Evolutionary conservation across 2,329 filamentous ascomycete genomes (phyloP).

Genomic region (Sporothrix luriei): DNA sequence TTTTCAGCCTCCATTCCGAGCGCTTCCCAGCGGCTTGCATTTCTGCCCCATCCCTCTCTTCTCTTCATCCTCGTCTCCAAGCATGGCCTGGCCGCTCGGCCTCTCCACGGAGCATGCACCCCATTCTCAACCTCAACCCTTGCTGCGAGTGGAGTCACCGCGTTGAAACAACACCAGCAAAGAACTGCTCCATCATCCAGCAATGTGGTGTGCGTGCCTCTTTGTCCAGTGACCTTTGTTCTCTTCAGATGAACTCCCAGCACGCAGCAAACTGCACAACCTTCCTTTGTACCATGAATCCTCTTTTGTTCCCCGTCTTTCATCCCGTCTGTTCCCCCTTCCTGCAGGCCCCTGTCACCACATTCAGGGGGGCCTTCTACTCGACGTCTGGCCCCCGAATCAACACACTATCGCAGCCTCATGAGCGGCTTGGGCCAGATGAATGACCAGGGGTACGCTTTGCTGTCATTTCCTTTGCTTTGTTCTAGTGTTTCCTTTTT

Average conservation of each 20-base stretch:
- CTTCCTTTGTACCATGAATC: not conserved
- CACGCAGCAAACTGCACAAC: not conserved
- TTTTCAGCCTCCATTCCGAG: not conserved
- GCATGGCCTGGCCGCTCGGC: conserved; percentile 17
- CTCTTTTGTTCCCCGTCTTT: not conserved
- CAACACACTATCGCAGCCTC: conserved; percentile 21
- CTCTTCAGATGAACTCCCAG: not conserved
- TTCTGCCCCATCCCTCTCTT: conserved; percentile 10
- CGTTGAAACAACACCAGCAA: conserved; percentile 22
- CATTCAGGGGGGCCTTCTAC: not conserved
- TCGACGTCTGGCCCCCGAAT: not conserved
- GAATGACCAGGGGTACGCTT: conserved; percentile 18
- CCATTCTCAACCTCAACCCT: not conserved
- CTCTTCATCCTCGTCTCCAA: not conserved
- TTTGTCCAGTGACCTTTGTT: not conserved
- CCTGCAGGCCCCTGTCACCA: not conserved
- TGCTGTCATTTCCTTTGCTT: conserved; percentile 26
- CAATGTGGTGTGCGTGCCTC: not conserved
- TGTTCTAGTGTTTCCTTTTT: conserved; percentile 10
- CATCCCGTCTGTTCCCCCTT: conserved; percentile 2
- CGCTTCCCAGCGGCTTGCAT: conserved; percentile 8
- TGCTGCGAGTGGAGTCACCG: conserved; percentile 19
- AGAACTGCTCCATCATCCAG: conserved; percentile 12
- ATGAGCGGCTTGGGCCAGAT: conserved; percentile 25
- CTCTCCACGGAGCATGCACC: conserved; percentile 14